Conservation (phyloP, 768 basidiomycete genomes). For the Leucocoprinus sp. region DNA sequence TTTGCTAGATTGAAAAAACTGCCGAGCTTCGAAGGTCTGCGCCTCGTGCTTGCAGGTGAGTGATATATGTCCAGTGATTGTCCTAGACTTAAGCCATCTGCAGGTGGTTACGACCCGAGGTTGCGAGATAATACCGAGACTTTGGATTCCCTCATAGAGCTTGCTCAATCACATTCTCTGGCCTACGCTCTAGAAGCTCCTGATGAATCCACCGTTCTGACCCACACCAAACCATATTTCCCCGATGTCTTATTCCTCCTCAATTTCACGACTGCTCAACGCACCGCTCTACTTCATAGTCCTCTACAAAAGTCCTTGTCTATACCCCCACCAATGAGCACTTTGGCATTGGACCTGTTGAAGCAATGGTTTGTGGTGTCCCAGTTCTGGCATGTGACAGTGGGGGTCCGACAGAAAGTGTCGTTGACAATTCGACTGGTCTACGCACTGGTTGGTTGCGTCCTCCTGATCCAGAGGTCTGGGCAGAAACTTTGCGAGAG, state of each 20-base stretch:
- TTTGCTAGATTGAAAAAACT: conserved; percentile 49
- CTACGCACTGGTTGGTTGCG: conserved; percentile 76
- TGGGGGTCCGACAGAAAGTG: conserved; percentile 87
- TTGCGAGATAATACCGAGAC: conserved; percentile 76
- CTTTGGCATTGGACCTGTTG: conserved; percentile 94
- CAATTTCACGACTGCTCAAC: conserved; percentile 82
- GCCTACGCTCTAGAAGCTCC: conserved; percentile 52
- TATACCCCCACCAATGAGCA: conserved; percentile 97
- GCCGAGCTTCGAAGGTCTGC: conserved; percentile 29
- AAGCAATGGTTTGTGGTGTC: conserved; percentile 88
- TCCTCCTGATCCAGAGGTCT: conserved; percentile 48
- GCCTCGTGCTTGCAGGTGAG: conserved; percentile 76
- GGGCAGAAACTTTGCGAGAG: conserved; percentile 61
- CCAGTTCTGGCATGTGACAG: conserved; percentile 83
- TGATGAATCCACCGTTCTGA: conserved; percentile 25
- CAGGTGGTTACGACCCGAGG: conserved; percentile 88
- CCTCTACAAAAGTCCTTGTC: conserved; percentile 65
- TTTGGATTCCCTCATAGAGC: conserved; percentile 52
- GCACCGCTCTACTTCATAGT: conserved; percentile 68
- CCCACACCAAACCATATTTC: conserved; percentile 13
- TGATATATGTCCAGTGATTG: neutral
- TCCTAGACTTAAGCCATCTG: conserved; percentile 1
- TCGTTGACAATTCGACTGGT: conserved; percentile 29
- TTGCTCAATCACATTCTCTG: conserved; percentile 45
- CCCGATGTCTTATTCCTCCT: conserved; percentile 82